Base-by-base conservation (phyloP, 2,329 filamentous ascomycete genomes). In the Pestalotiopsis fici region DNA sequence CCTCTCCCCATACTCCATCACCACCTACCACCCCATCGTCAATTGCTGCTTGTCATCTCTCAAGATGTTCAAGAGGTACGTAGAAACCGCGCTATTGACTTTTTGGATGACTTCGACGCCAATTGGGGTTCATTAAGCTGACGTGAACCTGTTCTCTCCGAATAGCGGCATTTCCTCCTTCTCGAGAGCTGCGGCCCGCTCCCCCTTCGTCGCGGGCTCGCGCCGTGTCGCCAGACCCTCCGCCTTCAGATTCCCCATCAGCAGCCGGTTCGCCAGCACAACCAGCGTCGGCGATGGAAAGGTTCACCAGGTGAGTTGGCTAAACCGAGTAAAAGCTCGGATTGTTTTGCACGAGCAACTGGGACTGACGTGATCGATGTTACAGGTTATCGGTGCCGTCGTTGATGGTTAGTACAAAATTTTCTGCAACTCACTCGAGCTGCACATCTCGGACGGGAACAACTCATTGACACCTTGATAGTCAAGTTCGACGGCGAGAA, bases 401-500 rank as follows among this genome's bases (percentile, higher is more conserved):
- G 96, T 98, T 78, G 96, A 98, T 87, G 94, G 94, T 97, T 88
- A 87, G 93, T 88, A 65, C 35, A 65, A 77, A 69, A 69, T 67
- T 65, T 67, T 50, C 43, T 5, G 50, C n/a, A 64, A 63, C 31
- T 59, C 23, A 65, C n/a, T 66, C 39, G 18, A 50, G 37, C 43
- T 55, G 11, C 9, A 21, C 25, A 37, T 54, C 5, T 23, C 18
- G 3, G 28, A 13, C n/a, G 18, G 13, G n/a, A 59, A 57, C 31
- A 13, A 56, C 64, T 23, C 67, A 71, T 70, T 77, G 66, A 77
- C 75, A 72, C 71, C 50, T 73, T 73, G 78, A 76, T 82, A 97
- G 95, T 98, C 84, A 98, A 98, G 89, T 98, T 98, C 88, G 94
- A 97, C 80, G 89, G 87, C 76, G 93, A 95, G 74, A 93, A 95